A percentile compares a stretch with the other conserved stretches of the same genome.
phyloP scores from a whole-genome alignment of 2,329 filamentous ascomycete genomes.

The Rhexocercosporidium sp. region DNA sequence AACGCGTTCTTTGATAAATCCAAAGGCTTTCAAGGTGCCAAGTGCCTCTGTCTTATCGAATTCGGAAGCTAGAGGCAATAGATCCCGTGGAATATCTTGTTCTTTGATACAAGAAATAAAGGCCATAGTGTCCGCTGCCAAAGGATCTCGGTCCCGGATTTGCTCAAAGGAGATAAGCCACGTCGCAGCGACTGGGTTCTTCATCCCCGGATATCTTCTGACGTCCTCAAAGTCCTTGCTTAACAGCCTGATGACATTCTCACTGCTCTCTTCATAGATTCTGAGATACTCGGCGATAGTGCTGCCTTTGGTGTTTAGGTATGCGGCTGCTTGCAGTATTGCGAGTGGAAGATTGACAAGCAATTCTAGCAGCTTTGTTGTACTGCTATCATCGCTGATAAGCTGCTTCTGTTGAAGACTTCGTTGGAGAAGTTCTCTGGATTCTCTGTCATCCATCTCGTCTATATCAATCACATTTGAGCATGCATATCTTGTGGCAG shows the following conservation, averaged over 20 bases:
- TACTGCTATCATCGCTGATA: conserved; percentile 12
- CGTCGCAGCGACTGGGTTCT: too few relatives aligned
- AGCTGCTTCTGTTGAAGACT: conserved; percentile 27
- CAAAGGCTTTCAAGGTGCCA: conserved; percentile 16
- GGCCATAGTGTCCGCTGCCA: conserved; percentile 19
- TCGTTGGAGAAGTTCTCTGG: conserved; percentile 19
- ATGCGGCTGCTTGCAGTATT: conserved; percentile 27
- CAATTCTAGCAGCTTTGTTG: conserved; percentile 13
- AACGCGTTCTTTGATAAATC: conserved; percentile 8
- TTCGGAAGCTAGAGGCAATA: conserved; percentile 41
- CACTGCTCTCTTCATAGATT: conserved; percentile 15
- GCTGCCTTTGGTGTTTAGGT: conserved; percentile 14
- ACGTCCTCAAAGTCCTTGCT: background rate
- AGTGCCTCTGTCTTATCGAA: conserved; percentile 15
- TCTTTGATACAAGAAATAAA: conserved; percentile 12
- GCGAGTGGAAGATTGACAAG: conserved; percentile 25
- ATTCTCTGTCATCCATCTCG: conserved; percentile 18
- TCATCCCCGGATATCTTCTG: conserved; percentile 17
- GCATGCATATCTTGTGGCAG: conserved; percentile 16
- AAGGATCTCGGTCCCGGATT: conserved; percentile 15
- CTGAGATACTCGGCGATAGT: conserved; percentile 18
- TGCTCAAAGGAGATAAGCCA: conserved; percentile 26
- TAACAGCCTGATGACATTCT: background rate
- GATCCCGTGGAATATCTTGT: conserved; percentile 13
- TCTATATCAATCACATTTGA: conserved; percentile 21